These are phyloP conservation scores for Apophysomyces variabilis DNA, from an alignment of 371 early-diverging fungal species.

Conservation along the genomic window DNA sequence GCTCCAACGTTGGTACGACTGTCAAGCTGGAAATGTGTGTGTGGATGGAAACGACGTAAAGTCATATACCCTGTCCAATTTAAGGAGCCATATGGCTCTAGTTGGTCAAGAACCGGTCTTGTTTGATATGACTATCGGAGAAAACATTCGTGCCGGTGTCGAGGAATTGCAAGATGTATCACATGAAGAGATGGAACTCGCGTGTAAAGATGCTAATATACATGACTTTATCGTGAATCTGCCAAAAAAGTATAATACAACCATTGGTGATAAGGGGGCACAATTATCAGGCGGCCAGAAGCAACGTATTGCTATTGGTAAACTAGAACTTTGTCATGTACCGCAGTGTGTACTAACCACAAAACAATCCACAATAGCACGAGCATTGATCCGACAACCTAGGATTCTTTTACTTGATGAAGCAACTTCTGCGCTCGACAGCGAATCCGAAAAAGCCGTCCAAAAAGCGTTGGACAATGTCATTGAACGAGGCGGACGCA, in stretches of 20 bases:
- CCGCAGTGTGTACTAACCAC: too few species aligned
- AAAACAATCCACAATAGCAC: constrained; percentile 24
- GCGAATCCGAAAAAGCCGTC: constrained; percentile 87
- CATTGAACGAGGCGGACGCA: constrained; percentile 57
- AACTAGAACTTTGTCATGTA: too few species aligned
- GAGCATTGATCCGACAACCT: constrained; percentile 40
- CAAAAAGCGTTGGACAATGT: constrained; percentile 86
- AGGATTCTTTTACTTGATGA: constrained; percentile 84
- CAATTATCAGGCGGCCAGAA: constrained; percentile 90
- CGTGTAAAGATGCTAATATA: constrained; percentile 52
- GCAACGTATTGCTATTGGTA: constrained; percentile 69
- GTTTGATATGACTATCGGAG: constrained; percentile 73
- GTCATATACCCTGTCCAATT: constrained; percentile 55
- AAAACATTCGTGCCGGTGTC: constrained; percentile 75
- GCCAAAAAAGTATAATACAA: constrained; percentile 79
- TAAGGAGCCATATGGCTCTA: constrained; percentile 60
- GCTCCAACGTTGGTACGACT: constrained; percentile 85
- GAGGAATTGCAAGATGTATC: constrained; percentile 44
- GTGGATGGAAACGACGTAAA: constrained; percentile 67
- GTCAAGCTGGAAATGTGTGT: constrained; percentile 49
- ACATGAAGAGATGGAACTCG: constrained; percentile 50
- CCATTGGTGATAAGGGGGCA: constrained; percentile 82
- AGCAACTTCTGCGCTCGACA: constrained; percentile 94
- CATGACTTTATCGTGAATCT: constrained; percentile 75
- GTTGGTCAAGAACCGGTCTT: constrained; percentile 86